Conservation (phyloP, 306 rosid species). For the Prunus armeniaca region DNA sequence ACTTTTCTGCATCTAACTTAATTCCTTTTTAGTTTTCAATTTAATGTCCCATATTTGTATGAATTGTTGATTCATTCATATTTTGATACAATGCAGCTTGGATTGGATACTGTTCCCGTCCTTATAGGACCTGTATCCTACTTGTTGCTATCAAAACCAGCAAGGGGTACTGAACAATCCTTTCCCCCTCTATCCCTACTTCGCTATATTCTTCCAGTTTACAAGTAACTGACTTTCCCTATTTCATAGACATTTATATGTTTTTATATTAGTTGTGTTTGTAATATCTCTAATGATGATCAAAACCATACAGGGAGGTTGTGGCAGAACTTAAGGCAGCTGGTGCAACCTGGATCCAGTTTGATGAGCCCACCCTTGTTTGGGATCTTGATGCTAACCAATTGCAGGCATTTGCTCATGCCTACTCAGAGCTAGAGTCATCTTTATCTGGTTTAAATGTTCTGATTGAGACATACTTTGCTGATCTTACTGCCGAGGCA, state of each 20-base stretch:
- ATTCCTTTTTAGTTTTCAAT: neutral
- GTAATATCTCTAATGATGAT: neutral
- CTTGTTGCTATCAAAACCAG: slow-evolving; percentile 79
- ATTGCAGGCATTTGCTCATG: slow-evolving; percentile 59
- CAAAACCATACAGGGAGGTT: slow-evolving; percentile 56
- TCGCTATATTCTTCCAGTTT: slow-evolving; percentile 63
- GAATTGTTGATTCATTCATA: neutral
- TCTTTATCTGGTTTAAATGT: slow-evolving; percentile 66
- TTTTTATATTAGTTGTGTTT: neutral
- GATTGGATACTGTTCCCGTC: slow-evolving; percentile 72
- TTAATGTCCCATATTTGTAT: neutral
- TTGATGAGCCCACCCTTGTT: slow-evolving; percentile 83
- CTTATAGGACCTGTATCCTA: slow-evolving; percentile 84
- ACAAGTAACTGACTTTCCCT: slow-evolving; percentile 44
- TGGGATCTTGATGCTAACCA: slow-evolving; percentile 66
- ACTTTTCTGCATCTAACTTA: neutral
- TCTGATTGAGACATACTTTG: slow-evolving; percentile 71
- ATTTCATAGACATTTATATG: neutral
- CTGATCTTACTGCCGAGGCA: slow-evolving; percentile 70
- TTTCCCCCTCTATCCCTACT: slow-evolving; percentile 60
- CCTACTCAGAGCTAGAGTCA: slow-evolving; percentile 64
- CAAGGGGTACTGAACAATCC: slow-evolving; percentile 67
- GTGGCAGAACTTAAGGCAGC: slow-evolving; percentile 72
- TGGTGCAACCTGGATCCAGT: slow-evolving; percentile 82
- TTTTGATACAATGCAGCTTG: slow-evolving; percentile 46